phyloP scores from a whole-genome alignment of 1,284 basidiomycete species.

The Phenoliferia sp. region DNA sequence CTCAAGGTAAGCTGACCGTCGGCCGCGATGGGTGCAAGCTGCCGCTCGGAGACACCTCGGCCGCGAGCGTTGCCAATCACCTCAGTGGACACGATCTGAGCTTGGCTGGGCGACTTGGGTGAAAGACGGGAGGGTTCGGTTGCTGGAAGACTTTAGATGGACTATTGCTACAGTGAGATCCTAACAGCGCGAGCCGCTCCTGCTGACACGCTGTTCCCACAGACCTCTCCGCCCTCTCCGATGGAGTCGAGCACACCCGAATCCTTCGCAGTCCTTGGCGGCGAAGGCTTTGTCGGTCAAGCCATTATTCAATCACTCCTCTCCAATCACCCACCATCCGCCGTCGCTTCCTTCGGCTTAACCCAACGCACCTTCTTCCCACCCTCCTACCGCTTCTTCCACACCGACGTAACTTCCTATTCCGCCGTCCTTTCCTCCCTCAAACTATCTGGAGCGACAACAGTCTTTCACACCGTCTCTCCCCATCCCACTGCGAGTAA shows the following conservation, averaged over 20 bases:
- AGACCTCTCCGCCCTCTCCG: neutral
- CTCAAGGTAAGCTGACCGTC: no score
- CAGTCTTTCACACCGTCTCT: constrained; percentile 93
- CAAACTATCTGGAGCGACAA: constrained; percentile 69
- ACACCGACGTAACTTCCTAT: constrained; percentile 69
- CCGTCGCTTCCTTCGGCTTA: constrained; percentile 68
- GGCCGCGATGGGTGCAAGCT: no score
- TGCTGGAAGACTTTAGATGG: no score
- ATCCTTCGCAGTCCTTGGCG: constrained; percentile 31
- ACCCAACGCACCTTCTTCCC: constrained; percentile 56
- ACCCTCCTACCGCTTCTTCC: constrained; percentile 40
- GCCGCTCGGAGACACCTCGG: no score
- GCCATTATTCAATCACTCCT: constrained; percentile 80
- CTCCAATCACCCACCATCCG: constrained; percentile 63
- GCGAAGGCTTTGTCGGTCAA: constrained; percentile 69
- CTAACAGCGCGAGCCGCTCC: neutral
- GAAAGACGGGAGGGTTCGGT: no score
- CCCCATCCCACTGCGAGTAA: constrained; percentile 61
- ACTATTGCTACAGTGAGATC: no score
- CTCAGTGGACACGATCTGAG: no score
- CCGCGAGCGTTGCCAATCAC: no score
- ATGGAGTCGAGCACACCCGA: neutral
- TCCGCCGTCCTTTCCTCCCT: constrained; percentile 65
- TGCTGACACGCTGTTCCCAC: neutral
- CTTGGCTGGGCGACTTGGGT: no score